Percentiles rank a stretch among this genome's conserved stretches.
These are phyloP conservation scores for Sanghuangporus weigelae DNA, from an alignment of 1,284 basidiomycete species.

Conservation along the genomic window DNA sequence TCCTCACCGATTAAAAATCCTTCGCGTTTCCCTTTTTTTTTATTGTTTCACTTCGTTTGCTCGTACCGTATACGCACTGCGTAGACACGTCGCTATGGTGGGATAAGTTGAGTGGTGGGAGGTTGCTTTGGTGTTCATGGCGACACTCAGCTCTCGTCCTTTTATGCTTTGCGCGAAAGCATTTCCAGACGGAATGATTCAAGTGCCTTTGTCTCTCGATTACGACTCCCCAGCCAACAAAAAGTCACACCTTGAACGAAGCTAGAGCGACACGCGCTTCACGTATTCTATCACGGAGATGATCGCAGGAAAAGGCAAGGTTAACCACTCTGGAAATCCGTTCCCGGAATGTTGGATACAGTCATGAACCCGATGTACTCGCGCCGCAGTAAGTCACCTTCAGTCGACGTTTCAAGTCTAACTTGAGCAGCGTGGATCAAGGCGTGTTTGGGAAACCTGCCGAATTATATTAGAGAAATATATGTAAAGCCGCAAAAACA, in stretches of 20 bases:
- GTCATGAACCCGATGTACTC: not conserved
- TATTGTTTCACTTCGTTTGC: slow-evolving; percentile 7
- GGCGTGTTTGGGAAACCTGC: not conserved
- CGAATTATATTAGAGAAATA: not conserved
- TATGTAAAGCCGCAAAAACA: not conserved
- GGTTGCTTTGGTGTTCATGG: slow-evolving; percentile 5
- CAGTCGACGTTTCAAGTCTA: not conserved
- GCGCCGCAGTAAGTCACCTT: not conserved
- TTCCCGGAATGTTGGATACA: not conserved
- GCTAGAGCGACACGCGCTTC: not conserved
- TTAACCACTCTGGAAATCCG: not conserved
- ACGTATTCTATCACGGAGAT: not conserved
- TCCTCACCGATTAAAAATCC: not conserved
- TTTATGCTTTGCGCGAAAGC: not conserved
- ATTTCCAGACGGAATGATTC: not conserved
- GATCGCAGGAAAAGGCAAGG: not conserved
- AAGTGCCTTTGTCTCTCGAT: not conserved
- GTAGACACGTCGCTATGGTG: slow-evolving; percentile 7
- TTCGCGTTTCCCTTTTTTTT: not conserved
- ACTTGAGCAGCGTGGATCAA: not conserved
- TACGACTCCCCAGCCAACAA: not conserved
- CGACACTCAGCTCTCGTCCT: not conserved
- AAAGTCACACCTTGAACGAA: not conserved
- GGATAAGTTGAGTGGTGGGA: not conserved
- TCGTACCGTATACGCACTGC: slow-evolving; percentile 5